Percentiles rank a stretch among this genome's conserved stretches.
These are phyloP conservation scores for Colletotrichum sp. DNA, from an alignment of 2,329 filamentous ascomycete species.

Conservation along the genomic window DNA sequence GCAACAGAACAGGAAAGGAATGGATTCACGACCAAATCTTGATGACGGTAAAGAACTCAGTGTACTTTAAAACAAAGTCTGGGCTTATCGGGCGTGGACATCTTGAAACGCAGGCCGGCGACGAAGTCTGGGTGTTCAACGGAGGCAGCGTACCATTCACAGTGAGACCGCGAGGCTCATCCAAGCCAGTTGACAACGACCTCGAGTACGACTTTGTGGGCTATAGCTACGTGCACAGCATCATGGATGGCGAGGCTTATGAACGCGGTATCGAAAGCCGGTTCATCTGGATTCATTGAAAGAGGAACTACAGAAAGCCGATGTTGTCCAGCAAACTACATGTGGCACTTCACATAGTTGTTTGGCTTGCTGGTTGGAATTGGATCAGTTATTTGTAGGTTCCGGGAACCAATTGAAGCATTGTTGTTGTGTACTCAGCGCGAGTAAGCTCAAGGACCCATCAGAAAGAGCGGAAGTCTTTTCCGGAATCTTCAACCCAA, in stretches of 20 bases:
- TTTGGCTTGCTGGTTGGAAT: neutral
- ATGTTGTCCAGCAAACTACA: accelerated
- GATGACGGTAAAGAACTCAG: neutral
- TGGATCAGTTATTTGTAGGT: accelerated
- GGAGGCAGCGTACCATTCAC: neutral
- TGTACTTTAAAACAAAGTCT: neutral
- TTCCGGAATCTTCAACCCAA: neutral
- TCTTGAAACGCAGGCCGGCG: neutral
- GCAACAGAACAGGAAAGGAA: neutral
- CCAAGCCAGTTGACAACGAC: neutral
- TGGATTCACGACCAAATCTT: neutral
- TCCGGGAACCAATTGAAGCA: neutral
- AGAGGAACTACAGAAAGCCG: neutral
- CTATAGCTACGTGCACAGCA: neutral
- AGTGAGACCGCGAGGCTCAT: neutral
- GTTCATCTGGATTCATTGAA: neutral
- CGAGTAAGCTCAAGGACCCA: neutral
- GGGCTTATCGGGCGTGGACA: neutral
- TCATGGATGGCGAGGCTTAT: neutral
- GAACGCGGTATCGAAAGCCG: neutral
- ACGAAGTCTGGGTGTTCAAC: neutral
- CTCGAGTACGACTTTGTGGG: neutral
- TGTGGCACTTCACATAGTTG: neutral
- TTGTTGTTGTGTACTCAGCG: neutral
- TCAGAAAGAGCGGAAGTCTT: neutral